A percentile compares a stretch with the other conserved stretches of the same genome.
These are phyloP conservation scores for Diaporthe vaccinii DNA, from an alignment of 2,329 filamentous ascomycete species.

Conservation along the genomic window DNA sequence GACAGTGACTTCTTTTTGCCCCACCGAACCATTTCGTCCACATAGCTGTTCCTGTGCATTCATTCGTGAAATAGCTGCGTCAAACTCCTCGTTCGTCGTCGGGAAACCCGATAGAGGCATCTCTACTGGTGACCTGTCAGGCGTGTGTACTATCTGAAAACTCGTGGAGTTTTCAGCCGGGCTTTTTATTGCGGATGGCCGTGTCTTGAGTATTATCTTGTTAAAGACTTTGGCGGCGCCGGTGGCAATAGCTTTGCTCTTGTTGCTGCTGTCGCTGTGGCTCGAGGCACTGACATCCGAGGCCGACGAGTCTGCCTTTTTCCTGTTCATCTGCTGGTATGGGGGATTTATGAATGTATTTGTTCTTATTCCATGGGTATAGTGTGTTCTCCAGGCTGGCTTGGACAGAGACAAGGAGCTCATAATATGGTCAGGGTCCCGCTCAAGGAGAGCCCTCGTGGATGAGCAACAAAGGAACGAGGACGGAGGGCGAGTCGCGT, in stretches of 20 bases:
- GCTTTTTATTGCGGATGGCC: not conserved
- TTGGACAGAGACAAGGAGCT: not conserved
- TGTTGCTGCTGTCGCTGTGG: slow-evolving; percentile 12
- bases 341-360: not conserved
- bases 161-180: not conserved
- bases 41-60: not conserved
- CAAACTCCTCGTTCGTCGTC: slow-evolving; percentile 35
- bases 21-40: not conserved
- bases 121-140: slow-evolving; percentile 24
- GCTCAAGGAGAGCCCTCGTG: not conserved
- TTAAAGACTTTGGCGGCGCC: slow-evolving; percentile 28
- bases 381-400: not conserved
- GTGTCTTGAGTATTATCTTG: slow-evolving; percentile 26
- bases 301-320: not conserved
- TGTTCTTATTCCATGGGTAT: not conserved
- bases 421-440: not conserved
- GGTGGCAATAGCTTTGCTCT: slow-evolving; percentile 10
- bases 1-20: too few species aligned
- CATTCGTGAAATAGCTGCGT: slow-evolving; percentile 26
- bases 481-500: slow-evolving; percentile 24
- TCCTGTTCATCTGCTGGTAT: slow-evolving; percentile 27
- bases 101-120: slow-evolving; percentile 11
- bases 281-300: slow-evolving; percentile 18
- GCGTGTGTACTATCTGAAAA: slow-evolving; percentile 37
- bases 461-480: slow-evolving; percentile 29